Evolutionary conservation across 257 asterid species (phyloP).

Genomic region (Salvia rosmarinus): DNA sequence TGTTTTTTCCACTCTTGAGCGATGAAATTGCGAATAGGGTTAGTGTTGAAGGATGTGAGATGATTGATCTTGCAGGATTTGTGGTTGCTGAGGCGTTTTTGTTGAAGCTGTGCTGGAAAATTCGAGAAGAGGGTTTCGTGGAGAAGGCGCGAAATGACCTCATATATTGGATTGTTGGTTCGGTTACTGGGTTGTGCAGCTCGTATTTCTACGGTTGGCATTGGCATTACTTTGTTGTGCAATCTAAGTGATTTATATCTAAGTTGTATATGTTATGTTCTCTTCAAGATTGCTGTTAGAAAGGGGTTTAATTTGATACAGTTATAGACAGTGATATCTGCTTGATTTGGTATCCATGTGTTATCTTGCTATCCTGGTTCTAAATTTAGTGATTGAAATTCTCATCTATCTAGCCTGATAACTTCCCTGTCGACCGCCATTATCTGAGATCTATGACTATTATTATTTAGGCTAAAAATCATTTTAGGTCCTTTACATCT

Average conservation of each 20-base stretch:
- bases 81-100: constrained; percentile 62
- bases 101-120: constrained; percentile 60
- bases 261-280: background rate
- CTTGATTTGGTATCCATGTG: background rate
- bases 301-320: background rate
- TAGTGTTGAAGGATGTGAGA: constrained; percentile 44
- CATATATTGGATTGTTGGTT: constrained; percentile 62
- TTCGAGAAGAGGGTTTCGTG: constrained; percentile 45
- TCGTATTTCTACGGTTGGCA: constrained; percentile 63
- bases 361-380: no score
- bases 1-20: constrained; percentile 63
- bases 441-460: background rate
- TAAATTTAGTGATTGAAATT: no score
- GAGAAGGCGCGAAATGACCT: constrained; percentile 53
- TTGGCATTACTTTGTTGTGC: constrained; percentile 20
- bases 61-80: constrained; percentile 57
- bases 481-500: background rate
- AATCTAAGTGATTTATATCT: constrained; percentile 7
- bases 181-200: constrained; percentile 51
- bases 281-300: background rate
- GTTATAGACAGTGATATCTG: background rate
- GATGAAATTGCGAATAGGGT: constrained; percentile 37
- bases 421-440: background rate
- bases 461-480: background rate
- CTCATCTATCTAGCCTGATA: no score